These are phyloP conservation scores for Apodospora peruviana DNA, from an alignment of 495 filamentous ascomycete genomes.

Conservation along the genomic window DNA sequence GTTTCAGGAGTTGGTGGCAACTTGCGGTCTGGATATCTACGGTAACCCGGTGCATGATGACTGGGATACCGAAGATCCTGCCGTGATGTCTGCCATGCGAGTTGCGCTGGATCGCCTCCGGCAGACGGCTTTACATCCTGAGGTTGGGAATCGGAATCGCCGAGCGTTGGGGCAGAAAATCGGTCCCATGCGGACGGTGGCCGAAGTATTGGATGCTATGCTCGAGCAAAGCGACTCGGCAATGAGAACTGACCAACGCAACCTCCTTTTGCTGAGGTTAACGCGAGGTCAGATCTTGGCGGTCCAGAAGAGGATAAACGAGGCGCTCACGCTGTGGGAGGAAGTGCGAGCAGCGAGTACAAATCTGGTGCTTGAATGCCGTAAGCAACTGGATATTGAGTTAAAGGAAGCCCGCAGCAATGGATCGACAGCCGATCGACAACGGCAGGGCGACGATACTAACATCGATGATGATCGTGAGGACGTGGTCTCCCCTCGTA, in stretches of 20 bases:
- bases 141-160: constrained; percentile 64
- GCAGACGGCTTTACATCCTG: constrained; percentile 81
- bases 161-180: constrained; percentile 57
- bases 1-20: constrained; percentile 65
- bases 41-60: constrained; percentile 55
- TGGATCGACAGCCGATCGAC: constrained; percentile 12
- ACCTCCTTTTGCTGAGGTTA: constrained; percentile 54
- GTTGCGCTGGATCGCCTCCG: constrained; percentile 53
- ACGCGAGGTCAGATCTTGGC: constrained; percentile 70
- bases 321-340: constrained; percentile 65
- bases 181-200: constrained; percentile 69
- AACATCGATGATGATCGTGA: constrained; percentile 33
- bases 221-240: constrained; percentile 68
- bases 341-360: constrained; percentile 49
- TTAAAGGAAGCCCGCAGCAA: constrained; percentile 34
- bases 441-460: constrained; percentile 30
- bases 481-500: constrained; percentile 21
- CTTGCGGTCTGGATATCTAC: constrained; percentile 56
- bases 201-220: constrained; percentile 83
- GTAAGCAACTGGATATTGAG: constrained; percentile 53
- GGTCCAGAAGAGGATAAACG: constrained; percentile 43
- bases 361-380: constrained; percentile 56
- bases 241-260: constrained; percentile 62
- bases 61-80: constrained; percentile 58
- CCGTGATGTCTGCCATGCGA: constrained; percentile 57